phyloP scores from a whole-genome alignment of 768 basidiomycete genomes.

The Mycena capillaripes region DNA sequence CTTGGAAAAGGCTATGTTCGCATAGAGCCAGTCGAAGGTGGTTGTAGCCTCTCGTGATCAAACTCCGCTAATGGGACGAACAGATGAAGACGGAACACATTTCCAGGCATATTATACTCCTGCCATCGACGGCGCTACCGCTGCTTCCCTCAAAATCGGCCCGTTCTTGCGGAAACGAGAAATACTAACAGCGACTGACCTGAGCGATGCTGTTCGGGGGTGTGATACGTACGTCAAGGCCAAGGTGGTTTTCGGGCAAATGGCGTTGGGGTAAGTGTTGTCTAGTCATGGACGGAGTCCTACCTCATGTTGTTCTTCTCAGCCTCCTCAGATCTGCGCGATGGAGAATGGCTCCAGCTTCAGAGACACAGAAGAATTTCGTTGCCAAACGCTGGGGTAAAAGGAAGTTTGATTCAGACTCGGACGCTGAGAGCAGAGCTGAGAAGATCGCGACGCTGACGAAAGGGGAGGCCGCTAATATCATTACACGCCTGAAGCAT shows the following conservation, averaged over 20 bases:
- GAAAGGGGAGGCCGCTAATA: slow-evolving; percentile 85
- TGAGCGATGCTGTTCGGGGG: slow-evolving; percentile 74
- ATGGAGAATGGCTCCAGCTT: slow-evolving; percentile 77
- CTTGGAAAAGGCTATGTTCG: slow-evolving; percentile 79
- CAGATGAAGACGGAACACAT: slow-evolving; percentile 46
- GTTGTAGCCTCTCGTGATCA: slow-evolving; percentile 15
- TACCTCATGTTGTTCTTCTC: slow-evolving; percentile 11
- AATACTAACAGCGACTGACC: slow-evolving; percentile 66
- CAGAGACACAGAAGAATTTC: slow-evolving; percentile 70
- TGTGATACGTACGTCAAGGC: slow-evolving; percentile 76
- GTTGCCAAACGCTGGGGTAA: slow-evolving; percentile 67
- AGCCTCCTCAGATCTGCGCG: slow-evolving; percentile 74
- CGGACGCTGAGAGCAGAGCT: slow-evolving; percentile 38
- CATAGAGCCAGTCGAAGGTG: slow-evolving; percentile 61
- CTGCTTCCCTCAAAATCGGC: slow-evolving; percentile 59
- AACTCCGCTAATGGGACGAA: not conserved
- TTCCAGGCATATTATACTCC: slow-evolving; percentile 72
- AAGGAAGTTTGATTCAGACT: slow-evolving; percentile 38
- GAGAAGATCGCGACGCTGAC: slow-evolving; percentile 63
- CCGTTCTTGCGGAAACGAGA: slow-evolving; percentile 68
- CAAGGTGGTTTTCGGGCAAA: slow-evolving; percentile 66
- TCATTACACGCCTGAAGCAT: slow-evolving; percentile 83
- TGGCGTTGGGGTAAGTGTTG: slow-evolving; percentile 63
- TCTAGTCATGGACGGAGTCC: not conserved
- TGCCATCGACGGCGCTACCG: slow-evolving; percentile 60